A percentile compares a stretch with the other conserved stretches of the same genome.
Evolutionary conservation across 2,329 filamentous ascomycete species (phyloP).

Genomic region (Fusarium algeriense): DNA sequence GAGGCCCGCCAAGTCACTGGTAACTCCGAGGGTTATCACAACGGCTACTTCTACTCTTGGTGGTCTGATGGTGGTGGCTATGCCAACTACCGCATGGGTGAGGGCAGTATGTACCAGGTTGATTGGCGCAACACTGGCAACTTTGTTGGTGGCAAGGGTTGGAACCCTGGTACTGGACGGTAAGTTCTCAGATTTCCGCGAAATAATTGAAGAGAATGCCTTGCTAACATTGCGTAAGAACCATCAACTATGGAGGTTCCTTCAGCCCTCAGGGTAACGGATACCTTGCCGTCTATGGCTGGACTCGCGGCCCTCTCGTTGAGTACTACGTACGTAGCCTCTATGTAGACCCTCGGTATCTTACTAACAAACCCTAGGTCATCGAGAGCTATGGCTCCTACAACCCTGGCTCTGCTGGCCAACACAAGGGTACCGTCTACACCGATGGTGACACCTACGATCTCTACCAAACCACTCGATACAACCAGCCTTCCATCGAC

Average conservation of each 20-base stretch:
- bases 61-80: constrained; percentile 21
- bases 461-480: constrained; percentile 6
- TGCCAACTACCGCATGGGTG: constrained; percentile 7
- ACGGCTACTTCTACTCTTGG: constrained; percentile 32
- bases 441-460: constrained; percentile 23
- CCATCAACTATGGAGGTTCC: constrained; percentile 20
- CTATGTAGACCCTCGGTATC: rapidly evolving
- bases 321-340: constrained; percentile 12
- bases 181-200: background rate
- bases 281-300: constrained; percentile 18
- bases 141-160: constrained; percentile 26
- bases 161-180: constrained; percentile 27
- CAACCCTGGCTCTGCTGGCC: constrained; percentile 3
- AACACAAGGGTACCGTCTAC: constrained; percentile 17
- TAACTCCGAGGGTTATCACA: constrained; percentile 11
- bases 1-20: constrained; percentile 18
- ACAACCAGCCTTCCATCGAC: constrained; percentile 11
- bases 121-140: constrained; percentile 26
- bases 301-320: constrained; percentile 19
- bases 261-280: constrained; percentile 23
- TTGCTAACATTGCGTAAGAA: background rate
- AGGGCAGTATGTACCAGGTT: constrained; percentile 11
- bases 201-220: rapidly evolving
- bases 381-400: constrained; percentile 12
- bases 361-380: background rate